Percentiles rank a stretch among this genome's conserved stretches.
Conservation (phyloP, 169 alveolate genomes). For the Toxoplasma gondii region DNA sequence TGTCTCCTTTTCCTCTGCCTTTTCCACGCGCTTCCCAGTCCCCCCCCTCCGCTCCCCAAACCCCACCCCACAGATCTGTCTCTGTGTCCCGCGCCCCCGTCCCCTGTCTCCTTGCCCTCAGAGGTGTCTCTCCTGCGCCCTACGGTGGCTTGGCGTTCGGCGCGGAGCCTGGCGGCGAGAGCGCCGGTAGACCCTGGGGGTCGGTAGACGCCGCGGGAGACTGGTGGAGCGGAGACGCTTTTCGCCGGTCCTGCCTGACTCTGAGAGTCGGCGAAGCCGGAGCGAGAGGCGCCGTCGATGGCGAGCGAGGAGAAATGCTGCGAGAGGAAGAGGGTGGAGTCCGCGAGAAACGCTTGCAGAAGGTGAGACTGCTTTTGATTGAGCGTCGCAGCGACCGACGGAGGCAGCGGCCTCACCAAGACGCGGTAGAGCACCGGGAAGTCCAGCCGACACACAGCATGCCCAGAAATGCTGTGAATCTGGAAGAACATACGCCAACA, state of each 20-base stretch:
- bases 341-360: not conserved
- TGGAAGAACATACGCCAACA: not conserved
- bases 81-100: not conserved
- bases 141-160: conserved; percentile 24
- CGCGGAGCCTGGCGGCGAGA: not conserved
- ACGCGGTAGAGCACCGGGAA: not conserved
- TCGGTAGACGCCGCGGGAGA: not conserved
- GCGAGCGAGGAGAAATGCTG: not conserved
- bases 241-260: not conserved
- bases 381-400: not conserved
- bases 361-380: not conserved
- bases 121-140: not conserved
- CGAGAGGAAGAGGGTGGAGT: not conserved
- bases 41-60: not conserved
- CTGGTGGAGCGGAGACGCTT: not conserved
- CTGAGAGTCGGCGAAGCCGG: not conserved
- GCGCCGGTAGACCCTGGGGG: conserved; percentile 37
- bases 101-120: not conserved
- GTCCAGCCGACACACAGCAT: not conserved
- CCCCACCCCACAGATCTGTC: not conserved
- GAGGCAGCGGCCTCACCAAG: not conserved
- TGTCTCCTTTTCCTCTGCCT: not conserved
- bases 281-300: not conserved
- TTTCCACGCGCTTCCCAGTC: not conserved
- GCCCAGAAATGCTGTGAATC: conserved; percentile 13